Base-by-base conservation (phyloP, 2,329 filamentous ascomycete genomes). In the Sclerotiophoma versabilis region DNA sequence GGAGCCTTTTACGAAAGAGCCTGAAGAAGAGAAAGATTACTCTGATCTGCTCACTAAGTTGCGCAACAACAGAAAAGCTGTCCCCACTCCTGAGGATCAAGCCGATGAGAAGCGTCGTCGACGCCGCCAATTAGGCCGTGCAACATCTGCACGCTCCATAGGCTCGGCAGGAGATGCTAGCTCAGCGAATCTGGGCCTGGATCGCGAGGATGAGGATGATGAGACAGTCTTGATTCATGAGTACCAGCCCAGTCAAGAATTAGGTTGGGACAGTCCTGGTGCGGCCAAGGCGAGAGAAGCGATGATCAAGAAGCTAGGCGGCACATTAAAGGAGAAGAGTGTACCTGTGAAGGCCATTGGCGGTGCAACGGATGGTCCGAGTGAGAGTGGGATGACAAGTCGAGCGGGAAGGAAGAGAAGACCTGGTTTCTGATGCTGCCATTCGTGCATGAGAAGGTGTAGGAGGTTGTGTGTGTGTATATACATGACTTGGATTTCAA, bases 251-350 rank as follows among this genome's bases (percentile, higher is more conserved):
- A 74, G 69, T 29, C 75, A 77, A 50, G 65, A 70, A 30, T 48
- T 77, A 23, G 68, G 71, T 0, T 77, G 74, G 69, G 75, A 76
- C 43, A 71, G 71, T n/a, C 69, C 68, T 4, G 72, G 69, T 8
- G 69, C 64, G 29, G 66, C 70, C 45, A 71, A 66, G 37, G 70
- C 70, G 39, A 63, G 74, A 29, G 71, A 71, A 48, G 57, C 64
- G 48, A 70, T 77, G 65, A 76, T 77, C 46, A 61, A 58, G 30
- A 67, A 66, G 48, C 56, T 77, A 41, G 74, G 73, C 2, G 75
- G 75, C 8, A 72, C 62, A 23, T 61, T 76, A 7, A 63, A 68
- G 20, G 68, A 64, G 20, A 60, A 56, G 49, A 68, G 59, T 44
- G 60, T 68, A 8, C 54, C 58, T 29, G 67, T 72, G 6, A 57